These are phyloP conservation scores for Microthyrium microscopicum DNA, from an alignment of 2,329 filamentous ascomycete species.

Conservation along the genomic window DNA sequence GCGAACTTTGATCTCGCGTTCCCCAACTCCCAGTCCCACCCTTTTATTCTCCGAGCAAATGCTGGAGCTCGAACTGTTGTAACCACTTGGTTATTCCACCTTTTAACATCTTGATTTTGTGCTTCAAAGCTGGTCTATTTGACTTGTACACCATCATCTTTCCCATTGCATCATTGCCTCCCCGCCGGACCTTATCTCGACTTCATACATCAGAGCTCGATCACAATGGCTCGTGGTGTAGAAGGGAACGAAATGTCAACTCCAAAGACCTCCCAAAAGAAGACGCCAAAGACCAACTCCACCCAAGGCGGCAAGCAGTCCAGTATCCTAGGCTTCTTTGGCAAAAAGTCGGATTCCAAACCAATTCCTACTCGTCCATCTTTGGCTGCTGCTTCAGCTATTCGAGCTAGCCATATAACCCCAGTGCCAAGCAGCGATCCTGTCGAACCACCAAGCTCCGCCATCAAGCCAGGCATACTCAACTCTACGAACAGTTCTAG, in stretches of 20 bases:
- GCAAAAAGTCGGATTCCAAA: slow-evolving; percentile 18
- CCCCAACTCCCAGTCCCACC: too few relatives aligned
- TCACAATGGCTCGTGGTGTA: slow-evolving; percentile 26
- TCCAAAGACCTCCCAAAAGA: slow-evolving; percentile 26
- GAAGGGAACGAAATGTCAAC: slow-evolving; percentile 31
- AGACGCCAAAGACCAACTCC: slow-evolving; percentile 30
- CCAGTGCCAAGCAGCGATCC: slow-evolving; percentile 71
- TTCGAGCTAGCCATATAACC: slow-evolving; percentile 37
- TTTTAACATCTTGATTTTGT: too few relatives aligned
- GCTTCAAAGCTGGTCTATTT: too few relatives aligned
- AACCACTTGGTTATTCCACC: too few relatives aligned
- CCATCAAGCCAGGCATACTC: slow-evolving; percentile 25
- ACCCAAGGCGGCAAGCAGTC: slow-evolving; percentile 42
- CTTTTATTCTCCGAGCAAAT: too few relatives aligned
- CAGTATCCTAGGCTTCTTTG: slow-evolving; percentile 66
- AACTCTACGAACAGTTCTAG: background rate
- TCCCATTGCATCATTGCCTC: too few relatives aligned
- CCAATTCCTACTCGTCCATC: slow-evolving; percentile 11
- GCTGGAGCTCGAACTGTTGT: too few relatives aligned
- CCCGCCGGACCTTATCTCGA: too few relatives aligned
- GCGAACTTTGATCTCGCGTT: too few relatives aligned
- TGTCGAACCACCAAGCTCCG: slow-evolving; percentile 41
- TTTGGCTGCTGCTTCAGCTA: slow-evolving; percentile 33
- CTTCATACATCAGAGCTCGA: too few relatives aligned
- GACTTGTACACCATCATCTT: too few relatives aligned